phyloP scores from a whole-genome alignment of 495 filamentous ascomycete species.

The Aspergillus sclerotioniger region DNA sequence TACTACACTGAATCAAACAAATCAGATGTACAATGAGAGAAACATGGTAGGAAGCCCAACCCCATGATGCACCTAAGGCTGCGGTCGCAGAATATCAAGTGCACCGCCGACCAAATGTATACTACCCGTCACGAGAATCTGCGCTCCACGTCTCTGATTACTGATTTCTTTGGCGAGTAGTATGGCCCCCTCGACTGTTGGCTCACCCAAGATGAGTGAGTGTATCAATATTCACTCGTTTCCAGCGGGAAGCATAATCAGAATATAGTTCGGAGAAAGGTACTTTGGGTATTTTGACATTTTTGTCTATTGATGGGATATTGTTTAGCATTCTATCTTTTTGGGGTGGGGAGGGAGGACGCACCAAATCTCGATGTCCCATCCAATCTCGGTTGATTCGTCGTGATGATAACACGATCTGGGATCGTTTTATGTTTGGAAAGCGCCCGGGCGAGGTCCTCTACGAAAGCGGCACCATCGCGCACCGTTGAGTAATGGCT shows the following conservation, averaged over 20 bases:
- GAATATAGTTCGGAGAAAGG: slow-evolving; percentile 26
- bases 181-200: slow-evolving; percentile 35
- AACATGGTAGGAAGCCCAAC: too few relatives aligned
- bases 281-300: slow-evolving; percentile 19
- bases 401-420: slow-evolving; percentile 34
- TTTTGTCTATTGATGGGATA: slow-evolving; percentile 22
- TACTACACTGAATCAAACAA: too few relatives aligned
- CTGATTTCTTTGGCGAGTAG: slow-evolving; percentile 27
- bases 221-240: slow-evolving; percentile 18
- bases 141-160: slow-evolving; percentile 23
- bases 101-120: slow-evolving; percentile 61
- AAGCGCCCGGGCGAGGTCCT: slow-evolving; percentile 29
- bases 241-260: slow-evolving; percentile 27
- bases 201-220: slow-evolving; percentile 22
- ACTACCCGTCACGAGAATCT: slow-evolving; percentile 61
- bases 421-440: slow-evolving; percentile 19
- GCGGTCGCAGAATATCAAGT: slow-evolving; percentile 34
- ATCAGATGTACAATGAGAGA: too few relatives aligned
- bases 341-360: not conserved
- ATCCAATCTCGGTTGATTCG: slow-evolving; percentile 31
- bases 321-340: too few relatives aligned
- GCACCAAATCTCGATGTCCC: slow-evolving; percentile 24
- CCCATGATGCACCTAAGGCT: slow-evolving; percentile 8
- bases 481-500: slow-evolving; percentile 41
- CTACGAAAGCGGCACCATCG: slow-evolving; percentile 33